These are phyloP conservation scores for Candida dajiaensis DNA, from an alignment of 805 yeast genomes.

Conservation along the genomic window DNA sequence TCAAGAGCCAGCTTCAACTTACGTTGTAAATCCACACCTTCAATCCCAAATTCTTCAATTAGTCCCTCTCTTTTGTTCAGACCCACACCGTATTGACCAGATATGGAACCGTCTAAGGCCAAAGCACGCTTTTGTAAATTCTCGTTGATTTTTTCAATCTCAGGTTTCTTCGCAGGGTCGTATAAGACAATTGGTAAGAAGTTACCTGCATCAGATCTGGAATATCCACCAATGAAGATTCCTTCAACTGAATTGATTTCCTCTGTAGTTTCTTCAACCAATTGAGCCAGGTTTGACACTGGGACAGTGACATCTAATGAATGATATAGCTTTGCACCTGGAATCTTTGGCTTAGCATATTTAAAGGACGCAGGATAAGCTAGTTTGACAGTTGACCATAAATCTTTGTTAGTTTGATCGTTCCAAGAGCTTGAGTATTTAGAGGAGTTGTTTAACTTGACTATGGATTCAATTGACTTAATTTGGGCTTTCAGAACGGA, in stretches of 20 bases:
- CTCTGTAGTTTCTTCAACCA: slow-evolving; percentile 52
- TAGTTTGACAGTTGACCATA: slow-evolving; percentile 70
- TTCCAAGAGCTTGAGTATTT: slow-evolving; percentile 50
- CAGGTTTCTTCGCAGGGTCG: slow-evolving; percentile 39
- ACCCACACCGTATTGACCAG: slow-evolving; percentile 83
- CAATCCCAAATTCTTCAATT: slow-evolving; percentile 55
- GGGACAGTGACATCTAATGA: slow-evolving; percentile 75
- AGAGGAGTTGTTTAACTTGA: slow-evolving; percentile 43
- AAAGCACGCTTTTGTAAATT: slow-evolving; percentile 60
- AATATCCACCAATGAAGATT: slow-evolving; percentile 52
- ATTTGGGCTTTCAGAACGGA: slow-evolving; percentile 34
- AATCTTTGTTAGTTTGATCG: slow-evolving; percentile 50
- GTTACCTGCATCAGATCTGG: slow-evolving; percentile 80
- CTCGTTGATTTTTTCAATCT: slow-evolving; percentile 43
- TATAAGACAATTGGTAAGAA: slow-evolving; percentile 61
- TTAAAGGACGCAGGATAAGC: slow-evolving; percentile 57
- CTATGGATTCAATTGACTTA: slow-evolving; percentile 38
- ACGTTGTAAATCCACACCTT: slow-evolving; percentile 63
- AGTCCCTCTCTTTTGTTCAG: slow-evolving; percentile 59
- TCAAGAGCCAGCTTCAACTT: slow-evolving; percentile 62
- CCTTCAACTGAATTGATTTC: slow-evolving; percentile 48
- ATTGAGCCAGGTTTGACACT: slow-evolving; percentile 51
- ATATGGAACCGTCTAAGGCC: slow-evolving; percentile 67
- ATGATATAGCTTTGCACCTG: slow-evolving; percentile 33
- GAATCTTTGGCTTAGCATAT: slow-evolving; percentile 42